phyloP scores from a whole-genome alignment of 176 grass and related monocot species.

The Phragmites australis region DNA sequence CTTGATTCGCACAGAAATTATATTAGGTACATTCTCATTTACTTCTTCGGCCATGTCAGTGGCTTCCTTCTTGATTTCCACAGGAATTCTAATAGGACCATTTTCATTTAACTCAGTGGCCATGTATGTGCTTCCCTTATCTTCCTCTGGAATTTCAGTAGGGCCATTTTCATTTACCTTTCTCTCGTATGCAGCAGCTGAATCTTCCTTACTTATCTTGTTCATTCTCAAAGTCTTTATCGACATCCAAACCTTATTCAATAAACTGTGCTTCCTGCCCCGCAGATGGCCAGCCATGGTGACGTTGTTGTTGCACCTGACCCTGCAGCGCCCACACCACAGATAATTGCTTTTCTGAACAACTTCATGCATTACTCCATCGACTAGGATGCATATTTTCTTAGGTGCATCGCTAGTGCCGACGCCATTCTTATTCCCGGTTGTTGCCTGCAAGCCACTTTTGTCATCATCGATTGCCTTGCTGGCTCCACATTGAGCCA shows the following conservation, averaged over 20 bases:
- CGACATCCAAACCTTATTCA: slow-evolving; percentile 39
- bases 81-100: neutral
- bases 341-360: slow-evolving; percentile 37
- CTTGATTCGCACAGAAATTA: neutral
- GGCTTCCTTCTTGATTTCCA: neutral
- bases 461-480: neutral
- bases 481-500: slow-evolving; percentile 6
- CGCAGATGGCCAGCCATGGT: slow-evolving; percentile 49
- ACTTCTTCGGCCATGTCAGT: neutral
- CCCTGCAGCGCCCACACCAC: slow-evolving; percentile 46
- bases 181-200: neutral
- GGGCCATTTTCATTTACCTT: neutral
- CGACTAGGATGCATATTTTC: slow-evolving; percentile 47
- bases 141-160: slow-evolving; percentile 9
- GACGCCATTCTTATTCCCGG: neutral
- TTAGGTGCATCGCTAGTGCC: slow-evolving; percentile 9
- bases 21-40: neutral
- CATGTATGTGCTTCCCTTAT: neutral
- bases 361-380: slow-evolving; percentile 44
- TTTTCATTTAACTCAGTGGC: neutral
- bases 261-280: slow-evolving; percentile 46
- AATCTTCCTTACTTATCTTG: neutral
- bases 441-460: neutral
- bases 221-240: slow-evolving; percentile 33
- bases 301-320: slow-evolving; percentile 28